phyloP scores from a whole-genome alignment of 306 rosid genomes.

The Sindora glabra region DNA sequence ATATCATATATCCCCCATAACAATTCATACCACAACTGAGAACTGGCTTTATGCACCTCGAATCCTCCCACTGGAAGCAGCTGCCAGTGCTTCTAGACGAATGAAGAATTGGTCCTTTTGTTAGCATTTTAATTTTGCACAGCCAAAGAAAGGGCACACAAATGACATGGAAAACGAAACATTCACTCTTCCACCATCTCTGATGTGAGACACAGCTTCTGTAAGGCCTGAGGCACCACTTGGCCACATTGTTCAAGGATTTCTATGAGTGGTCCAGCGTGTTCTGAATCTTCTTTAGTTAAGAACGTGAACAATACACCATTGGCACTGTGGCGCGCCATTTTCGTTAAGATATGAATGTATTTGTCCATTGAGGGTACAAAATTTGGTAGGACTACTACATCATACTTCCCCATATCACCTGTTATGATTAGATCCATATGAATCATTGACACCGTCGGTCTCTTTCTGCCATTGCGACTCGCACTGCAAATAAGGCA shows the following conservation, averaged over 20 bases:
- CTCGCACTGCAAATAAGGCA: constrained; percentile 31
- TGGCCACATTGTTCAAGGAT: constrained; percentile 59
- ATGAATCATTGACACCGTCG: constrained; percentile 28
- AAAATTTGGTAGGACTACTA: constrained; percentile 38
- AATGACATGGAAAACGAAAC: neutral
- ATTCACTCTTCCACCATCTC: constrained; percentile 27
- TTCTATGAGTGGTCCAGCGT: constrained; percentile 37
- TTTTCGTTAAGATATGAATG: constrained; percentile 36
- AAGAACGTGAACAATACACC: constrained; percentile 54
- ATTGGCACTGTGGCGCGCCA: constrained; percentile 51
- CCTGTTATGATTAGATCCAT: constrained; percentile 28
- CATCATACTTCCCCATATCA: constrained; percentile 39
- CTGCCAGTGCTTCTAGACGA: neutral
- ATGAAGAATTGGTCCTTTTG: neutral
- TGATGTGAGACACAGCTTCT: constrained; percentile 30
- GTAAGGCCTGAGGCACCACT: constrained; percentile 43
- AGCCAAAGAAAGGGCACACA: constrained; percentile 1
- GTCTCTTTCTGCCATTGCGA: constrained; percentile 8
- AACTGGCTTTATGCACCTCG: neutral
- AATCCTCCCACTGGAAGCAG: constrained; percentile 7
- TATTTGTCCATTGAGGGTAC: constrained; percentile 37
- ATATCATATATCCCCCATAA: too few relatives aligned
- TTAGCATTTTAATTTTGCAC: neutral
- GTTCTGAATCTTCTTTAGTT: constrained; percentile 27
- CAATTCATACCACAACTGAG: too few relatives aligned